Evolutionary conservation across 2,329 filamentous ascomycete species (phyloP), one percentile per base, ranked within the genome.

Genomic region (Ophiosphaerella narmari): DNA sequence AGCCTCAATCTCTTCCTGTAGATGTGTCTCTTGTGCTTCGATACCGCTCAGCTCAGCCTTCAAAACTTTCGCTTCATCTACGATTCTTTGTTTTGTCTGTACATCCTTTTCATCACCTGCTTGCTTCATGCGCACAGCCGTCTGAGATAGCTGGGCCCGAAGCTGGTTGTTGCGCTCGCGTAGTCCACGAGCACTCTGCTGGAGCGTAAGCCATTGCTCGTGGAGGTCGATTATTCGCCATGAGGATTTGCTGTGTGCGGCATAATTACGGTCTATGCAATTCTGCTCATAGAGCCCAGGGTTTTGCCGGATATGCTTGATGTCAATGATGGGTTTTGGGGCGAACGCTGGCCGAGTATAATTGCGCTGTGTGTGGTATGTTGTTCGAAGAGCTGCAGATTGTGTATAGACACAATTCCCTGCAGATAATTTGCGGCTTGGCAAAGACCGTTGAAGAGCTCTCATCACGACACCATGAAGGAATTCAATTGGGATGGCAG

Each of bases 281-380:
- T 95, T 97, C 59, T 87, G 80, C 62, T 88, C 83, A 78, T 97
- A 89, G 13, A 95, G 81, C 12, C 87, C 84, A 13, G 89, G 85
- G 74, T 95, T 89, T 67, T 91, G 83, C 50, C 92, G 91, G 71
- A 99, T 96, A 76, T 94, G 88, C 72, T 90, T 93, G 69, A 96
- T 82, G 76, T 97, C 89, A 59, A 95, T 82, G 39, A 82, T 82
- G 23, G 90, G 85, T 70, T 90, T 93, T 9, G 91, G 91, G 12
- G 90, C 91, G 44, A 83, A 86, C 1, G 88, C 80, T 4, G 89
- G 88, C 34, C 86, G 81, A 3, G 74, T 74, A 54, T 76, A 79
- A 18, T 55, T 48, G 69, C 78, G 48, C 65, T 72, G 40, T 70
- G 74, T 46, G 73, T 73, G 51, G 71, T 72, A 57, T 67, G 66